phyloP scores from a whole-genome alignment of 225 moss, liverwort and hornwort genomes.

The Bryum argenteum region DNA sequence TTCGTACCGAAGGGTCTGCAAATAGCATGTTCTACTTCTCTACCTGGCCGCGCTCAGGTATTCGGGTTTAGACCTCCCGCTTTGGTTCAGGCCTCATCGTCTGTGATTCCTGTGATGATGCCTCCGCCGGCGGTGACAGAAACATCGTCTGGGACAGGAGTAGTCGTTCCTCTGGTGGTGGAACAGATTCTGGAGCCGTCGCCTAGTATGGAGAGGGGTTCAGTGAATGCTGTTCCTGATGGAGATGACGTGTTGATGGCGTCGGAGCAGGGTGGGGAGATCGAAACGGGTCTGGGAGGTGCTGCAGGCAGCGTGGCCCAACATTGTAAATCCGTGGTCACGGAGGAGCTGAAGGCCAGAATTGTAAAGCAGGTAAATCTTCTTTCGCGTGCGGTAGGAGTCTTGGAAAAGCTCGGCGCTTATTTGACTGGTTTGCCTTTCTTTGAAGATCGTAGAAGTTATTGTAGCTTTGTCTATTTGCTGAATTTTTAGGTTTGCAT shows the following conservation, averaged over 20 bases:
- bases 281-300: constrained; percentile 33
- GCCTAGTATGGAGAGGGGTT: constrained; percentile 28
- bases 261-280: constrained; percentile 39
- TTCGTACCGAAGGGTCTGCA: constrained; percentile 83
- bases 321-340: constrained; percentile 66
- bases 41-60: constrained; percentile 44
- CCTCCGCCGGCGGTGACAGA: constrained; percentile 39
- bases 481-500: background rate
- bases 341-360: constrained; percentile 90
- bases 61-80: constrained; percentile 53
- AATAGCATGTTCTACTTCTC: constrained; percentile 51
- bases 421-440: background rate
- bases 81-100: constrained; percentile 53
- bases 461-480: background rate
- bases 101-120: constrained; percentile 56
- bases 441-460: background rate
- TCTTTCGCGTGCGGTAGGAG: background rate
- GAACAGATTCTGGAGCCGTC: constrained; percentile 55
- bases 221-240: constrained; percentile 31
- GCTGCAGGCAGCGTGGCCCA: constrained; percentile 37
- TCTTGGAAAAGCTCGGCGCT: background rate
- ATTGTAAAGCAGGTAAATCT: constrained; percentile 85
- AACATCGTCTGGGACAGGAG: constrained; percentile 24
- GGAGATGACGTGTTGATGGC: constrained; percentile 21
- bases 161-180: constrained; percentile 44